Percentiles rank a stretch among this genome's conserved stretches.
These are phyloP conservation scores for Ustanciosporium gigantosporum DNA, from an alignment of 1,284 basidiomycete genomes.

Conservation along the genomic window DNA sequence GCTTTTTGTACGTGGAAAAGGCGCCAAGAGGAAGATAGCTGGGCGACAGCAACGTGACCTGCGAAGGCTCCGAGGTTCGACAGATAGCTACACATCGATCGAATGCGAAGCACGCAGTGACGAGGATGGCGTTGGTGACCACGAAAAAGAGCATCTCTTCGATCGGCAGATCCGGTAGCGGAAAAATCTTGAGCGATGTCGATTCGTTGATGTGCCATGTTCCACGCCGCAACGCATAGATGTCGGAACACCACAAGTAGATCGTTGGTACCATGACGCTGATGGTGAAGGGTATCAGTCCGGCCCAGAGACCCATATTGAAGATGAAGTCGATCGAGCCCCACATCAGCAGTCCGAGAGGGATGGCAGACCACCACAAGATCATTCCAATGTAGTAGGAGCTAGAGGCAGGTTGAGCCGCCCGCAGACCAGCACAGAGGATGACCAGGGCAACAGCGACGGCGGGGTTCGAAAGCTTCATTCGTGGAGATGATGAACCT, in stretches of 20 bases:
- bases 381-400: conserved; percentile 56
- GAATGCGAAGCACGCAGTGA: conserved; percentile 53
- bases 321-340: conserved; percentile 37
- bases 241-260: conserved; percentile 46
- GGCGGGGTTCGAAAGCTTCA: conserved; percentile 2
- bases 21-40: conserved; percentile 36
- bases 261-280: conserved; percentile 29
- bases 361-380: conserved; percentile 48
- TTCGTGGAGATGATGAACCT: neutral
- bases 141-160: conserved; percentile 57
- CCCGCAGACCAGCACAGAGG: conserved; percentile 13
- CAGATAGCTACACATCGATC: conserved; percentile 51
- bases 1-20: conserved; percentile 15
- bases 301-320: conserved; percentile 18
- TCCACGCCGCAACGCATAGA: conserved; percentile 48
- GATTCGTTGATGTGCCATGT: conserved; percentile 54
- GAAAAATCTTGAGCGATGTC: conserved; percentile 51
- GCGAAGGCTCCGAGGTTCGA: conserved; percentile 3
- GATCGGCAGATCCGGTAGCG: conserved; percentile 51
- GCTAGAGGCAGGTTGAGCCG: conserved; percentile 14
- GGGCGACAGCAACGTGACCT: conserved; percentile 30
- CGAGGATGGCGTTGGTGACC: conserved; percentile 54
- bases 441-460: conserved; percentile 1
- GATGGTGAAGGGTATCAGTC: conserved; percentile 11
- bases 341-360: conserved; percentile 44